Base-by-base conservation (phyloP, 768 basidiomycete genomes). In the Fomitopsis serialis region DNA sequence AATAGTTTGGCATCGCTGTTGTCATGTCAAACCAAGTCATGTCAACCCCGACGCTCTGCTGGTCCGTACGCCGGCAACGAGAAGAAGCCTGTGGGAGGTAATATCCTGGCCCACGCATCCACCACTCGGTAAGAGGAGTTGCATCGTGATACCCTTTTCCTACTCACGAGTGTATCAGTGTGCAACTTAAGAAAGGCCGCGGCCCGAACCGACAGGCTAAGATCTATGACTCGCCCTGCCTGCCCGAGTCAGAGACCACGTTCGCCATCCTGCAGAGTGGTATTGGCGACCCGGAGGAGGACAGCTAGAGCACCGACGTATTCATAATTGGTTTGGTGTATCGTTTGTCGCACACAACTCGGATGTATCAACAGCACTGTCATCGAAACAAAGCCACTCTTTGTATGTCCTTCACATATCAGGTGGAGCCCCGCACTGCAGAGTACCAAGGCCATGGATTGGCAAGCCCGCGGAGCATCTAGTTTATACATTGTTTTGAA, bases 1-100 rank as follows among this genome's bases (percentile, higher is more conserved):
- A 32, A 32, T 57, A 98, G 96, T 99, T 92, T 64, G 97, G 97
- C 25, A 91, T 98, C 46, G 97, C 97, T 3, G 96, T 98, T 22
- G 94, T 99, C 11, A 86, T 98, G 40, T 91, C 92, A 3, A 99
- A 99, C 68, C 97, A 99, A 69, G 97, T 99, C 60, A 97, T 99
- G 82, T 98, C 97, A 95, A 85, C 53, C 96, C 97, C 2, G 97
- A 99, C 66, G 93, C 92, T 25, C 88, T 2, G 92, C 92, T 45
- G 89, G 89, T 12, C 90, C 92, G 19, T 92, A 91, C 57, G 86
- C 86, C 37, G 81, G 82, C 3, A 92, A 97, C 63, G 89, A 93
- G 72, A 96, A 97, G 78, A 99, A 99, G 71, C 97, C 97, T 15
- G 96, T 99, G 51, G 97, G 97, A 44, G 96, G 96, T 22, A 99